Percentiles rank a stretch among this genome's conserved stretches.
Evolutionary conservation across 2,329 filamentous ascomycete species (phyloP).

Genomic region (Hymenoscyphus repandus): DNA sequence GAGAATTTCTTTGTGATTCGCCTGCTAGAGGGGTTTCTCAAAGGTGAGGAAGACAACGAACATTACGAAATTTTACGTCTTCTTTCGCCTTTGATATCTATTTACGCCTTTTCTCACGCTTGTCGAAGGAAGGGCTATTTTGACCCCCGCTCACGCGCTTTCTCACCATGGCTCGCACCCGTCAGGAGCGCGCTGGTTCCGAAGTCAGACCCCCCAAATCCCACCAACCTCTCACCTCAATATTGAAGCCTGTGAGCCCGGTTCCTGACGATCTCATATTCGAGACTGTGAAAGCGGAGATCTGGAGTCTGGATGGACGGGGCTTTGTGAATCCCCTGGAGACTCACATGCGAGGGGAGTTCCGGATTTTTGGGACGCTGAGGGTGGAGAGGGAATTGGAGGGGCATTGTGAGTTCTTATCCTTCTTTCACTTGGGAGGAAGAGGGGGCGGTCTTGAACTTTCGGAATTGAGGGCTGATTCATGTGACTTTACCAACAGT

Average conservation of each 20-base stretch:
- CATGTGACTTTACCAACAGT: not conserved
- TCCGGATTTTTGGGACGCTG: not conserved
- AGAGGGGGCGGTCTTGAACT: not conserved
- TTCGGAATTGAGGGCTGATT: not conserved
- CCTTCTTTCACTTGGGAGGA: not conserved
- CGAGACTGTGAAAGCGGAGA: not conserved
- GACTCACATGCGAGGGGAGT: not conserved
- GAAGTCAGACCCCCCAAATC: not conserved
- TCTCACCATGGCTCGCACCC: too few relatives aligned
- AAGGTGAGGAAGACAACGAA: too few relatives aligned
- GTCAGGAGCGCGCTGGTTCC: too few relatives aligned
- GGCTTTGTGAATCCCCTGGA: not conserved
- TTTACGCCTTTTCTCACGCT: too few relatives aligned
- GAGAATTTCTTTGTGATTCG: too few relatives aligned
- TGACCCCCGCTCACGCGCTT: too few relatives aligned
- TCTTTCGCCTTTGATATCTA: too few relatives aligned
- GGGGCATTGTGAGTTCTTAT: not conserved
- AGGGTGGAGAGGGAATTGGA: not conserved
- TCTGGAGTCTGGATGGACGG: constrained; percentile 1
- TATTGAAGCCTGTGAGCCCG: not conserved
- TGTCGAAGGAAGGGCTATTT: too few relatives aligned
- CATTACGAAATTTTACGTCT: too few relatives aligned
- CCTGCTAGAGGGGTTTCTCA: too few relatives aligned
- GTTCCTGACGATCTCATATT: not conserved
- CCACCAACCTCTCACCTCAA: not conserved